A percentile compares a stretch with the other conserved stretches of the same genome.
These are phyloP conservation scores for Pholiota conissans DNA, from an alignment of 768 basidiomycete species.

Conservation along the genomic window DNA sequence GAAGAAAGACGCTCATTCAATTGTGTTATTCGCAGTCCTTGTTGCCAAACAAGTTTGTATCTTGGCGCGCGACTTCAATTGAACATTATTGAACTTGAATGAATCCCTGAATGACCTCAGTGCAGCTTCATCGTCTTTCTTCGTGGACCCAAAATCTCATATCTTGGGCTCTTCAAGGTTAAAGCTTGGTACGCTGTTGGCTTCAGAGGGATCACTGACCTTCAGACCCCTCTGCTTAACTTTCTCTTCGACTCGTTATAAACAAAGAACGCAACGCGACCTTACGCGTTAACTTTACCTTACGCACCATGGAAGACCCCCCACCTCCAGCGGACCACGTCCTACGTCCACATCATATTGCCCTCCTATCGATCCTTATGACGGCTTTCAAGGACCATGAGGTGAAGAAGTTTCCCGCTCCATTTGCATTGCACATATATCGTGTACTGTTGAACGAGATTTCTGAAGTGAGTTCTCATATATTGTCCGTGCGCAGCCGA, in stretches of 20 bases:
- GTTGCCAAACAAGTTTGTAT: background rate
- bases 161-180: background rate
- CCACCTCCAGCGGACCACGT: constrained; percentile 67
- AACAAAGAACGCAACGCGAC: too few relatives aligned
- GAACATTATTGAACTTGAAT: background rate
- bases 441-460: constrained; percentile 70
- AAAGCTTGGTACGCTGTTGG: too few relatives aligned
- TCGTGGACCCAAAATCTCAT: background rate
- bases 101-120: background rate
- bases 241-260: too few relatives aligned
- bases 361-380: constrained; percentile 62
- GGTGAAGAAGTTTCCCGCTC: constrained; percentile 50
- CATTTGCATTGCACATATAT: constrained; percentile 62
- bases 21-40: background rate
- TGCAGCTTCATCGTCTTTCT: background rate
- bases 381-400: constrained; percentile 62
- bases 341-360: constrained; percentile 77
- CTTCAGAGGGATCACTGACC: too few relatives aligned
- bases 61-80: background rate
- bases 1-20: background rate
- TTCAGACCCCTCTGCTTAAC: too few relatives aligned
- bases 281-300: too few relatives aligned
- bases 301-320: constrained; percentile 40
- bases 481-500: background rate
- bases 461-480: constrained; percentile 52